phyloP scores from a whole-genome alignment of 176 grass and related monocot genomes.

The Aegilops longissima region DNA sequence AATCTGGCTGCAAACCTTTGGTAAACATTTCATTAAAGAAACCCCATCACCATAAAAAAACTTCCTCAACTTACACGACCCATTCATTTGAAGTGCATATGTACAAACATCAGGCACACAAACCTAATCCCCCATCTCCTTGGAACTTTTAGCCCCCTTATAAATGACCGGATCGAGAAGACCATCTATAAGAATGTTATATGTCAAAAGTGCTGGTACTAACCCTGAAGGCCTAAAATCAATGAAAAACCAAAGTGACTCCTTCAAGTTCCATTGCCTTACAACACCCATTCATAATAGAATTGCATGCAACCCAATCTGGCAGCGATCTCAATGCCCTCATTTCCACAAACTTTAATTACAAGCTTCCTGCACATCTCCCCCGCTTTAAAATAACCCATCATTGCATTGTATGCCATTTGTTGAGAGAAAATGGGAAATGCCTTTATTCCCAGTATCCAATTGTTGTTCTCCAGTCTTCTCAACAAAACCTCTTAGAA shows the following conservation, averaged over 20 bases:
- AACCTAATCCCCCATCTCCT: slow-evolving; percentile 49
- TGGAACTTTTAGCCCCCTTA: slow-evolving; percentile 47
- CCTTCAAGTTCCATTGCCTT: slow-evolving; percentile 45
- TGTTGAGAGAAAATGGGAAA: slow-evolving; percentile 26
- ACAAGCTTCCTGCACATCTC: slow-evolving; percentile 10
- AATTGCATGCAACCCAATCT: slow-evolving; percentile 58
- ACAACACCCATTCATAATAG: slow-evolving; percentile 59
- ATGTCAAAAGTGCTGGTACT: slow-evolving; percentile 48
- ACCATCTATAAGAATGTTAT: slow-evolving; percentile 71
- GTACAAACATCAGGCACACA: slow-evolving; percentile 57
- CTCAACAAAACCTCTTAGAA: slow-evolving; percentile 40
- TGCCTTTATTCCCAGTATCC: slow-evolving; percentile 45
- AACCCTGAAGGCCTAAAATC: slow-evolving; percentile 46
- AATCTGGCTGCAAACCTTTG: slow-evolving; percentile 52
- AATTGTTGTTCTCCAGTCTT: slow-evolving; percentile 39
- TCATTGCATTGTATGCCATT: slow-evolving; percentile 56
- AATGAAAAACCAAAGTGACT: slow-evolving; percentile 49
- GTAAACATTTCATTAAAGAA: slow-evolving; percentile 70
- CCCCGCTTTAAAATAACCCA: slow-evolving; percentile 46
- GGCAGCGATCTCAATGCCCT: slow-evolving; percentile 44
- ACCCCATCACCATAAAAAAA: slow-evolving; percentile 43
- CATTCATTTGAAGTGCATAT: slow-evolving; percentile 79
- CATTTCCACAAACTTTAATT: slow-evolving; percentile 62
- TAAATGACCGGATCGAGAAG: slow-evolving; percentile 52
- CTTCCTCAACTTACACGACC: slow-evolving; percentile 49